Evolutionary conservation across 2,329 filamentous ascomycete species (phyloP), one percentile per base, ranked within the genome.

Genomic region (Epichloe baconii): DNA sequence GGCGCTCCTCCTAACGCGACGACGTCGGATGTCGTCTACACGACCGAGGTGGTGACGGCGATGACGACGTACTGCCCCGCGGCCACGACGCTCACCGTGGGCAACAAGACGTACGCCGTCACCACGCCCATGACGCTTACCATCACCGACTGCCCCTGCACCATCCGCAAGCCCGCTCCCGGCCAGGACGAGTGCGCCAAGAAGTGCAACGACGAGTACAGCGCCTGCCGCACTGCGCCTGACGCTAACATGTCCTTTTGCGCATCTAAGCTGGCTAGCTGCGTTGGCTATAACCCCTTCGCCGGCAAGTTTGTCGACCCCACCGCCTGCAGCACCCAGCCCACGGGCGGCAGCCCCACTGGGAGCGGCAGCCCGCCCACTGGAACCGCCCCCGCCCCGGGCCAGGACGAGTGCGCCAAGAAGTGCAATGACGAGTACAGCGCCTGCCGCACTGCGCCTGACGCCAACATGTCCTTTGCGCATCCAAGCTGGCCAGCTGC

Each of bases 31-130:
- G 67, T 71, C 58, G 69, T 67, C 63, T 79, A 76, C 68, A 74
- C 72, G 68, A 85, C 80, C 57, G 76, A 82, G 72, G 70, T 78
- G 54, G 75, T 85, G 56, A 82, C 78, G 50, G 69, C 72, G 51
- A 75, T 77, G 69, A 82, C 77, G 67, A 86, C 82, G 61, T 85
- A 73, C 76, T 86, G 83, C 78, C 80, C 82, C 79, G 84, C 76
- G 59, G 59, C 78, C 65, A 34, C 21, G 10, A 19, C 7, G 2
- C 1, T 31, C 36, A 14, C n/a, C 15, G 0, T 17, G n/a, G n/a
- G n/a, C 44, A 45, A 45, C 26, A 45, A 35, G 44, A 45, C 44
- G 2, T 35, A 35, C 44, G 19, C 31, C 26, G 15, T 45, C 44
- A 45, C 26, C 21, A 3, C n/a, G n/a, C 2, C 44, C 44, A 35